Conservation (phyloP, 2,329 filamentous ascomycete species). For the Ascomycota sp. region DNA sequence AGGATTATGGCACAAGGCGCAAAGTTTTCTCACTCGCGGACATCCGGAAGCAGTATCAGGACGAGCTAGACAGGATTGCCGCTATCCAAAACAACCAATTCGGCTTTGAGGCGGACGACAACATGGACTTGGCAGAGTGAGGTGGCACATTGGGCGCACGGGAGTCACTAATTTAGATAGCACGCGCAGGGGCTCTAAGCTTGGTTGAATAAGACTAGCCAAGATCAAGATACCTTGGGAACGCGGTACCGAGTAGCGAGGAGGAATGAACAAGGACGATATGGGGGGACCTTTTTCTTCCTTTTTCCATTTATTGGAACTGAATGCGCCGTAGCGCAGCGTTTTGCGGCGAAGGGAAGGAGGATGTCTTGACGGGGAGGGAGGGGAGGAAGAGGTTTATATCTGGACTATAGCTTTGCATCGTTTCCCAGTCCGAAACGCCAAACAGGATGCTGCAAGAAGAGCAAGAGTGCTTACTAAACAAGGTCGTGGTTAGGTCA, state of each 20-base stretch:
- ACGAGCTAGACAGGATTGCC: slow-evolving; percentile 70
- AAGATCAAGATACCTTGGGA: neutral
- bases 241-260: neutral
- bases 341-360: neutral
- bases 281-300: neutral
- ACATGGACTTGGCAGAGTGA: slow-evolving; percentile 28
- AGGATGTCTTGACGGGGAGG: no score
- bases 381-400: no score
- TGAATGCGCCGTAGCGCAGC: neutral
- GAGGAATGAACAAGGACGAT: neutral
- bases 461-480: neutral
- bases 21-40: slow-evolving; percentile 72
- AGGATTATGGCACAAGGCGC: slow-evolving; percentile 27
- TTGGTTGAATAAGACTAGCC: no score
- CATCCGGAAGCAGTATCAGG: slow-evolving; percentile 72
- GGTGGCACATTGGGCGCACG: neutral
- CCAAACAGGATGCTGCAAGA: slow-evolving; percentile 19
- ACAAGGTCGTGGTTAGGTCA: neutral
- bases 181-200: no score
- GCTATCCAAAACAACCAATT: slow-evolving; percentile 82
- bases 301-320: neutral
- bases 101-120: slow-evolving; percentile 41
- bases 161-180: no score
- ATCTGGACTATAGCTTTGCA: slow-evolving; percentile 4
- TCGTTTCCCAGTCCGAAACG: slow-evolving; percentile 12